Base-by-base conservation (phyloP, 2,329 filamentous ascomycete species). In the Davidsoniella virescens region DNA sequence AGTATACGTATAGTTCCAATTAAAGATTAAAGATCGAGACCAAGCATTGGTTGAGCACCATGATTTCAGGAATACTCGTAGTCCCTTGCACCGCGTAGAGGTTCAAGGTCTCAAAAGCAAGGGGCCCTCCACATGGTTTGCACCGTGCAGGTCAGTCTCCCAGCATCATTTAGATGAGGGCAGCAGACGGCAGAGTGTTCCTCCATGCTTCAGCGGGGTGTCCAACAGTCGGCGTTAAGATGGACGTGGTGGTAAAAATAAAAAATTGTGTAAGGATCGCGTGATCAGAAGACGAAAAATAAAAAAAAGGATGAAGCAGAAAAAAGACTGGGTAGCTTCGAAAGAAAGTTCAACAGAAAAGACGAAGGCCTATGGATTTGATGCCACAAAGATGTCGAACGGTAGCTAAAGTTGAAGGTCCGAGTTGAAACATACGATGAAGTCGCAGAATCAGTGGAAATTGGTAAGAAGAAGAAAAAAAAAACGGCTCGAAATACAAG, bases 141-240 rank as follows among this genome's bases (percentile, higher is more conserved):
- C 42, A 49, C 38, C 51, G 41, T 52, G 39, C 37, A 37, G 36
- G 20, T 10, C 38, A 20, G 49, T 52, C 36, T 44, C n/a, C 29
- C 44, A 29, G 26, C 26, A 29, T 7, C 26, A 29, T 29, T 29
- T 8, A 29, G 26, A 26, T 36, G 29, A 38, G 39, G 37, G 37
- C 23, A 18, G 39, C 16, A 49, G 29, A 23, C 4, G 45, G 49
- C 33, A 47, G 6, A 41, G 36, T 36, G 49, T 36, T 54, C 55
- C 50, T 39, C 51, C 51, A 55, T 53, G 57, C 50, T 57, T 60
- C 58, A 58, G 47, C 39, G 53, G 59, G 55, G 47, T 62, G 60
- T 58, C 60, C 61, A 57, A 62, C 60, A 57, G 59, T 63, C 61
- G 61, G 61, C 61, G 56, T 62, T 63, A 55, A 56, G 60, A 63